These are phyloP conservation scores for Neonectria punicea DNA, from an alignment of 2,329 filamentous ascomycete genomes.

Conservation along the genomic window DNA sequence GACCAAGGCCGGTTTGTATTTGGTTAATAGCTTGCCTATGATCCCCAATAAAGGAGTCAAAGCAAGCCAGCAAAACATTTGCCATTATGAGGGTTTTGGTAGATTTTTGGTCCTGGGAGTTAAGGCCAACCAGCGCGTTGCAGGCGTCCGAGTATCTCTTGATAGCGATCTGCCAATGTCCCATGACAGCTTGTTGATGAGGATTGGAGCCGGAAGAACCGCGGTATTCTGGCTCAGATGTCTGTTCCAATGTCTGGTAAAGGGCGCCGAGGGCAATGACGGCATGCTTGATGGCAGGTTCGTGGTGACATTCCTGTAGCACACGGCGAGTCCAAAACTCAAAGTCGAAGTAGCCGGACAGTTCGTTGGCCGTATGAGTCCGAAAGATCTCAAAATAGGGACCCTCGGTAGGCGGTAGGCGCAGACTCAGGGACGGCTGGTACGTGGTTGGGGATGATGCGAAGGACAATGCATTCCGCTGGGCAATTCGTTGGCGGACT, in stretches of 20 bases:
- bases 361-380: conserved; percentile 68
- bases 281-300: conserved; percentile 70
- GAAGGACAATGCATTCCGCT: conserved; percentile 34
- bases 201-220: conserved; percentile 25
- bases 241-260: conserved; percentile 73
- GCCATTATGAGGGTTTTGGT: conserved; percentile 70
- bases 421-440: conserved; percentile 57
- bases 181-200: conserved; percentile 48
- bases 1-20: conserved; percentile 66
- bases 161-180: conserved; percentile 70
- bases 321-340: conserved; percentile 73
- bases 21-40: conserved; percentile 70
- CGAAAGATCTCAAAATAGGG: conserved; percentile 72
- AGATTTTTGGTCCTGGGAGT: conserved; percentile 55
- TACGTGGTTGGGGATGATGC: conserved; percentile 49
- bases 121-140: conserved; percentile 59
- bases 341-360: conserved; percentile 75
- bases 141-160: conserved; percentile 68
- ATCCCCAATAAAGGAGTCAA: conserved; percentile 74
- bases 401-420: conserved; percentile 62
- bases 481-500: conserved; percentile 31
- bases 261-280: conserved; percentile 74
- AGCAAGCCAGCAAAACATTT: conserved; percentile 73
- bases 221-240: conserved; percentile 59
- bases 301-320: conserved; percentile 70